Base-by-base conservation (phyloP, 352 stramenopile species). In the Phytophthora pinifolia region DNA sequence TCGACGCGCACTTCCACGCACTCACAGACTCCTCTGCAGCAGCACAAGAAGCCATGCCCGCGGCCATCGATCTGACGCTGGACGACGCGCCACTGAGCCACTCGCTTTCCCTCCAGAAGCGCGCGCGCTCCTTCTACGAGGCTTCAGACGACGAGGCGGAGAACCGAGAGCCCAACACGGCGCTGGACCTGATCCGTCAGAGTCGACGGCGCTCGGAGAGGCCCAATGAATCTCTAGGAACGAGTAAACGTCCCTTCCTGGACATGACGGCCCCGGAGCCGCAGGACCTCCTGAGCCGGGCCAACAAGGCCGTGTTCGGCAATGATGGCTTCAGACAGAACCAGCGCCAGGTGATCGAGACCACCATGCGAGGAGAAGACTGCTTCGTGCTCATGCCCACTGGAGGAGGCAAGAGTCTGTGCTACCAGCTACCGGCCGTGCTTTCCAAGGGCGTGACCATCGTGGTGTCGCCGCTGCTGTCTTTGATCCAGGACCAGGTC, bases 361-460 rank as follows among this genome's bases (percentile, higher is more conserved):
- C 79, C 14, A 98, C 93, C 25, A 85, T 98, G 57, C 70, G 66
- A 29, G 81, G 82, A 18, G 59, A 96, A 37, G 92, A 98, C 76
- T 89, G 74, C 37, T 98, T 98, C 67, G 87, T 98, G 51, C 75
- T 98, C 32, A 98, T 98, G 94, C 86, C 90, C 42, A 98, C 94
- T 17, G 88, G 87, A 41, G 87, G 86, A n/a, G 87, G 87, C 57
- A 96, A 96, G 65, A 93, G 82, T 58, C 67, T 99, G 10, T 97
- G 85, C 50, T 98, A 98, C 59, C 88, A 98, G 67, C 61, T 89
- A 1, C 81, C 81, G 12, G 81, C 81, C 0, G 71, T 92, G 20
- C 62, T 92, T 1, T 76, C 73, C 2, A 65, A 70, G 0, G 79
- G 85, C 9, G 72, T 99, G 31, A 98, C 94, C 0, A 76, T 99